Evolutionary conservation across 164 flowering plant genomes (phyloP), one percentile per base, ranked within the genome.

Genomic region (Nymphaea colorata): DNA sequence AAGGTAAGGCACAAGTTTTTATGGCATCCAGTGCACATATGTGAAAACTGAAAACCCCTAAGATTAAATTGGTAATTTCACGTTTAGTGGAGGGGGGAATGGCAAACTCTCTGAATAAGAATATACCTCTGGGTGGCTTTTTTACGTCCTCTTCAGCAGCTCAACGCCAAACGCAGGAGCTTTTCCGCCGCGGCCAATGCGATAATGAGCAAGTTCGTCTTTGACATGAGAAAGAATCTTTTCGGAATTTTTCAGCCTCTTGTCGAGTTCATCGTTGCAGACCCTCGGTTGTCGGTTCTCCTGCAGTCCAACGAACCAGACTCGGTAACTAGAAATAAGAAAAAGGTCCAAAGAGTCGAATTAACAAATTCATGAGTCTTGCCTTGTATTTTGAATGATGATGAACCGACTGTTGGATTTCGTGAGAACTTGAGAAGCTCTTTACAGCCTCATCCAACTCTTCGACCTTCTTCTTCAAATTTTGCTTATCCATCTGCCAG

Each of bases 391-490:
- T 78, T 14, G 42, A 43, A 43, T 71, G 71, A 36, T 69, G 84
- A 51, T 73, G 81, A 73, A 66, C 61, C 68, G 53, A 72, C 47
- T 69, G 77, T 42, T 79, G 83, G 66, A 62, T 16, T 44, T 59
- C 71, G 61, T 74, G 80, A 64, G 79, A 68, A 69, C 75, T 81
- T 66, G 69, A 65, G 59, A 82, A 74, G 43, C 72, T 76, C 75
- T 85, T 84, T 62, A 82, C 76, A 76, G 80, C 81, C 45, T 82
- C 89, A 76, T 89, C 92, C 80, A 86, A 77, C 67, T 91, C 93
- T 25, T 77, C 71, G 60, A 82, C 53, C 71, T 71, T 86, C 73
- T 71, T 85, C 73, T 73, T 82, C 68, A 89, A 78, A 68, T 82
- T 88, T 53, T 61, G 72, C 69, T 85, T 91, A 75, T 91, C 93